Base-by-base conservation (phyloP, 2,329 filamentous ascomycete species). In the Scopulariopsis brevicaulis region DNA sequence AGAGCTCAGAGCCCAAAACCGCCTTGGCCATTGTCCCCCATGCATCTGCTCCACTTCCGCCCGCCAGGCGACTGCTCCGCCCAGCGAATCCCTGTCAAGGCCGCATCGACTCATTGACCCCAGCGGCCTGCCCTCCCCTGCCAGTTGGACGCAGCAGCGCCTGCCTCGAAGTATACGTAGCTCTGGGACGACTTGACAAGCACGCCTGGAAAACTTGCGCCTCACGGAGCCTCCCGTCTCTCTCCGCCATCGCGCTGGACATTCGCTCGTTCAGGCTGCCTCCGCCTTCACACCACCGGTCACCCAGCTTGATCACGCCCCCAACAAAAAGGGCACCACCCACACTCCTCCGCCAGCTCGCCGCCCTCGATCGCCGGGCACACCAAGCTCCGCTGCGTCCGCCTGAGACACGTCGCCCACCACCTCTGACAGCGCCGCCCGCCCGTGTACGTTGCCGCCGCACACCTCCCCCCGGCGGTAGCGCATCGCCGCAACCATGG, bases 401-500 rank as follows among this genome's bases (percentile, higher is more conserved):
- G 46, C 53, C 57, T 24, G 20, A 58, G 53, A 55, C 57, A 55
- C n/a, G 35, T 51, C 28, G n/a, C 28, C 53, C 53, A 50, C 46
- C 46, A 20, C 28, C 52, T 28, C 51, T 32, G 53, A 55, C 57
- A 55, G 52, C 32, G 24, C 35, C 24, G 20, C 35, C 12, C 40
- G 37, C 52, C 40, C 57, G 40, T 51, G 18, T 52, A 60, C 81
- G 32, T 81, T 68, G 64, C 78, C 78, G 64, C 46, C 57, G 43
- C 54, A 53, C 50, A 40, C 32, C 56, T 58, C 37, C 51, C n/a
- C 24, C n/a, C 35, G 35, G 34, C 34, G 15, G 28, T 40, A 48
- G 50, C 25, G 55, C 25, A 35, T 51, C n/a, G 43, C 51, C 56
- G 35, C 24, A 35, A 51, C 61, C 63, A 84, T 84, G 82, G 74